Percentiles rank a stretch among this genome's conserved stretches.
Evolutionary conservation across 306 rosid genomes (phyloP).

Genomic region (Neltuma alba): DNA sequence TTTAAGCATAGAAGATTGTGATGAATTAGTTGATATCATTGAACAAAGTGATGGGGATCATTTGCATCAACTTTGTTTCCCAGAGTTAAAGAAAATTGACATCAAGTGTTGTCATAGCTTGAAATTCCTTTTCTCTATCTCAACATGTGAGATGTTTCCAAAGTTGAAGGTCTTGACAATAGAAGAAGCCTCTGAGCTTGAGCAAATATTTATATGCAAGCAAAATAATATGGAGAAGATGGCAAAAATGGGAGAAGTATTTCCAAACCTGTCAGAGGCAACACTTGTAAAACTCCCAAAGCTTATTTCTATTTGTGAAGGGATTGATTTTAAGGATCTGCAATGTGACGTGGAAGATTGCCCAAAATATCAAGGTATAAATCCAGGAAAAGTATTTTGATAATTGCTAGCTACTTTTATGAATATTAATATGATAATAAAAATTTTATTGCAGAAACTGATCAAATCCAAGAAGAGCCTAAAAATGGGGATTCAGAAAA

Average conservation of each 20-base stretch:
- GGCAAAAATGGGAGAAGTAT: neutral
- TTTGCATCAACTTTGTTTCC: no score
- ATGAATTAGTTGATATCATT: neutral
- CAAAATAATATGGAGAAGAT: neutral
- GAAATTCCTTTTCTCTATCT: no score
- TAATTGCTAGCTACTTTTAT: no score
- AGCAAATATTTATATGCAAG: neutral
- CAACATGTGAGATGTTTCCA: no score
- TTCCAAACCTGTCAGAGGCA: neutral
- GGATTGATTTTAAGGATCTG: neutral
- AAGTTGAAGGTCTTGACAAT: no score
- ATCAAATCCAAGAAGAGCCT: no score
- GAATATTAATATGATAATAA: no score
- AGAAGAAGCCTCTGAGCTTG: neutral
- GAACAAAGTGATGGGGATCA: neutral
- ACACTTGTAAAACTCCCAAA: neutral
- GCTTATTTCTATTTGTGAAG: neutral
- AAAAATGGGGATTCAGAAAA: no score
- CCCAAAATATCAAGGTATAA: neutral
- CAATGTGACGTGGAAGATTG: neutral
- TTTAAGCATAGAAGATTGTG: neutral
- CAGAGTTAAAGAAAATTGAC: no score
- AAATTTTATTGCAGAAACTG: no score
- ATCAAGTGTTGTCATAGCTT: no score
- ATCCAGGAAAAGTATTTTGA: no score